These are phyloP conservation scores for Bauhinia variegata DNA, from an alignment of 306 rosid species.

Conservation along the genomic window DNA sequence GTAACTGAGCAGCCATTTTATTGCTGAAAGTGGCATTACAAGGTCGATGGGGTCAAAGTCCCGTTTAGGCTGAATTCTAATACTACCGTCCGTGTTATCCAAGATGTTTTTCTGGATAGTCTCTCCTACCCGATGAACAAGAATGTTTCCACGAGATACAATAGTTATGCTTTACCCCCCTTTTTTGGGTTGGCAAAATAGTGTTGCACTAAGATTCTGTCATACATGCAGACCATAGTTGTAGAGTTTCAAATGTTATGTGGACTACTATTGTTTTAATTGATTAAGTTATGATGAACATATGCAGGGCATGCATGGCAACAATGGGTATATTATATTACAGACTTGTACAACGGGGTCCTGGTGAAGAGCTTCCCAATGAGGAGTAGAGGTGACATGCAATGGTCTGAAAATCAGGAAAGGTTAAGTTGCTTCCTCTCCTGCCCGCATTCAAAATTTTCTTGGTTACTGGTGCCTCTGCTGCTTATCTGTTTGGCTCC, in stretches of 20 bases:
- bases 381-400: slow-evolving; percentile 58
- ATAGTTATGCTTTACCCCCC: neutral
- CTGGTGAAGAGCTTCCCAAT: slow-evolving; percentile 60
- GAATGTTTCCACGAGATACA: neutral
- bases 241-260: slow-evolving; percentile 7
- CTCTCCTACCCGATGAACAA: slow-evolving; percentile 8
- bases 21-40: slow-evolving; percentile 8
- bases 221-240: slow-evolving; percentile 9
- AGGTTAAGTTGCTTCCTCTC: slow-evolving; percentile 32
- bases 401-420: slow-evolving; percentile 31
- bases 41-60: slow-evolving; percentile 10
- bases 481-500: slow-evolving; percentile 48
- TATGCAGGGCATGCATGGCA: slow-evolving; percentile 98
- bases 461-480: slow-evolving; percentile 45
- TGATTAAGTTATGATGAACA: slow-evolving; percentile 35
- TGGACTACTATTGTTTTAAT: slow-evolving; percentile 17
- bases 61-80: slow-evolving; percentile 22
- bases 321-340: slow-evolving; percentile 99
- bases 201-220: too few species aligned
- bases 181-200: too few species aligned
- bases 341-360: slow-evolving; percentile 86
- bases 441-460: slow-evolving; percentile 28
- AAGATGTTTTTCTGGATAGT: slow-evolving; percentile 1
- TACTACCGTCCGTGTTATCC: neutral
- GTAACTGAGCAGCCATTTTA: slow-evolving; percentile 20